Base-by-base conservation (phyloP, 345 rosid species). In the Eucalyptus shirleyi region DNA sequence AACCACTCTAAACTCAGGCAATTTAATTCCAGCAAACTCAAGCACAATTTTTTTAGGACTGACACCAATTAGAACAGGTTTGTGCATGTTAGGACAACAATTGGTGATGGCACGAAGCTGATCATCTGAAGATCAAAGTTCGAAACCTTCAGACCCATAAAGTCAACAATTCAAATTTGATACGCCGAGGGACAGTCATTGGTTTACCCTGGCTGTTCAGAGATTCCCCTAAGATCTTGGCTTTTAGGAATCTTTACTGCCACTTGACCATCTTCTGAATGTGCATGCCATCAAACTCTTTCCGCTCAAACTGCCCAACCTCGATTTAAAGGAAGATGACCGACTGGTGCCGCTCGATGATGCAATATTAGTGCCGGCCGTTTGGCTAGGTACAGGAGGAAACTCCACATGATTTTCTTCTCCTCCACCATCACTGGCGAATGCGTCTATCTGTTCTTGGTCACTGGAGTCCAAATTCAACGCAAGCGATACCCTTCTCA, bases 251-350 rank as follows among this genome's bases (percentile, higher is more conserved):
- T 93, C 91, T 90, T 90, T 87, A 86, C 92, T 91, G 89, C 96
- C 93, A 82, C 93, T 89, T 50, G 92, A 93, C 92, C 97, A 93
- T 90, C 94, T 94, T 89, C 98, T 94, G 91, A 95, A 94, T 50
- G 97, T 94, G 95, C 99, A 97, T 91, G 98, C 95, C 87, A 93
- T 98, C 42, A 96, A 86, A 93, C 94, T 91, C 91, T 94, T 95
- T 88, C 98, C 95, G 23, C 96, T 92, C 50, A 95, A 90, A 90
- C 95, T 88, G 65, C 97, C 97, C 87, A 93, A 89, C 59, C 97
- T 92, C 34, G 97, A 90, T 90, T 94, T 97, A 91, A 95, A 95
- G 11, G 94, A 96, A 16, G 95, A 87, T 30, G 97, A 93, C 53
- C 97, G 94, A 49, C 90, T 89, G 28, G 93, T 89, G 91, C 94